phyloP scores from a whole-genome alignment of 345 rosid genomes.

The Ceriops decandra region DNA sequence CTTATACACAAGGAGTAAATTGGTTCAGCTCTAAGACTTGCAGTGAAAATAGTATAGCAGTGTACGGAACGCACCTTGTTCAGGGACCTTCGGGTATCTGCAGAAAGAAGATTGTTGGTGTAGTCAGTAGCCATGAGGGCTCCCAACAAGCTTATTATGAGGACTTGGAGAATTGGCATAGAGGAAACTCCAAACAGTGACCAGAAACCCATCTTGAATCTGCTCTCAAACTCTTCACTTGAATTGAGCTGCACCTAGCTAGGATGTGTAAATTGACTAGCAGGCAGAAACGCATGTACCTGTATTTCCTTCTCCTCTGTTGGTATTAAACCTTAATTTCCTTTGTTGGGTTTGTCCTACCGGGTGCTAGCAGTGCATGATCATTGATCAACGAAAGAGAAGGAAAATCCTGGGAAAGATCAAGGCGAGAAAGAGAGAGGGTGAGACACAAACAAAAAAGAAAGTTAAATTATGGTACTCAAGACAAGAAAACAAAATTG shows the following conservation, averaged over 20 bases:
- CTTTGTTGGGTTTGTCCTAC: too few species aligned
- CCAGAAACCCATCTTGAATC: constrained; percentile 72
- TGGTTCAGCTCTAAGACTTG: too few species aligned
- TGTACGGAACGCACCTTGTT: constrained; percentile 52
- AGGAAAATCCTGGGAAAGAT: constrained; percentile 26
- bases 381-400: background rate
- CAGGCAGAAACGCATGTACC: too few species aligned
- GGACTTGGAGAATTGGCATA: constrained; percentile 79
- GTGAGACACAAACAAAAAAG: background rate
- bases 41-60: background rate
- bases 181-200: constrained; percentile 78
- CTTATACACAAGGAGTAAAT: too few species aligned
- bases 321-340: too few species aligned
- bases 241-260: too few species aligned
- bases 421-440: background rate
- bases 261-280: too few species aligned
- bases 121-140: constrained; percentile 73
- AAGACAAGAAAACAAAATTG: background rate
- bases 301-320: too few species aligned
- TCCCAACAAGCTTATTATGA: constrained; percentile 64
- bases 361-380: too few species aligned
- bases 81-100: constrained; percentile 58
- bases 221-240: too few species aligned
- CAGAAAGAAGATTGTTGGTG: constrained; percentile 58
- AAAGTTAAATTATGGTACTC: background rate